phyloP scores from a whole-genome alignment of 2,329 filamentous ascomycete genomes.

The Pseudogymnoascus sp. region DNA sequence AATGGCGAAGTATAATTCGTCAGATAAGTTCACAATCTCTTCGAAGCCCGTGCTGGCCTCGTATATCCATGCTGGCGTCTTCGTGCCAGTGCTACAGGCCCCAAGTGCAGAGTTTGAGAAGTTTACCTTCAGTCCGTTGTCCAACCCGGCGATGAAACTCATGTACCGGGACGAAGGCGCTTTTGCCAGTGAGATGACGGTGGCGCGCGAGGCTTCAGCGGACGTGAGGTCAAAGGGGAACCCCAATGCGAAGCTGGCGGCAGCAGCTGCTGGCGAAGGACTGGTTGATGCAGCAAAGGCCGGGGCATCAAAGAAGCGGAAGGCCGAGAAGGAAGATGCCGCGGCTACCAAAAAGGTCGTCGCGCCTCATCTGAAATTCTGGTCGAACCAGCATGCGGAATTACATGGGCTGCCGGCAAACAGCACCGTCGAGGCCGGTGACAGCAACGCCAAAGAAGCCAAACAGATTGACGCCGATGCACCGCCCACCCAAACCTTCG shows the following conservation, averaged over 20 bases:
- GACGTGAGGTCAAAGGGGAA: conserved; percentile 22
- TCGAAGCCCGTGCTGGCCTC: conserved; percentile 64
- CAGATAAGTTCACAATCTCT: conserved; percentile 70
- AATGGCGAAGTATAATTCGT: conserved; percentile 62
- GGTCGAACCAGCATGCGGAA: conserved; percentile 64
- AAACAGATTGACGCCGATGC: conserved; percentile 24
- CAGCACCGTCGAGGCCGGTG: conserved; percentile 28
- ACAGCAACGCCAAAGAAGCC: conserved; percentile 15
- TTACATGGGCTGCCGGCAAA: conserved; percentile 47
- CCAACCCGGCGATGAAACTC: conserved; percentile 59
- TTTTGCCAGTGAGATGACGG: conserved; percentile 58
- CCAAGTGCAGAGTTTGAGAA: conserved; percentile 47
- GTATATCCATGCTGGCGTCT: conserved; percentile 79
- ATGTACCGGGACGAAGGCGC: conserved; percentile 72
- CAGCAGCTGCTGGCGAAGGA: conserved; percentile 30
- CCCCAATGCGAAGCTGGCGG: conserved; percentile 33
- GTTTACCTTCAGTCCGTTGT: conserved; percentile 64
- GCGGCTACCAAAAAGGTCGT: conserved; percentile 41
- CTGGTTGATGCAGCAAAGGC: conserved; percentile 30
- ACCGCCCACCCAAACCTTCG: conserved; percentile 49
- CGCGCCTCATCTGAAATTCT: conserved; percentile 62
- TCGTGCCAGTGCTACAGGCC: conserved; percentile 63
- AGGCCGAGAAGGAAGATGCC: conserved; percentile 41
- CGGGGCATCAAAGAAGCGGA: conserved; percentile 44
- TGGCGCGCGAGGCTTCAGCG: conserved; percentile 42